Evolutionary conservation across 495 filamentous ascomycete genomes (phyloP), one percentile per base, ranked within the genome.

Genomic region (Penicillium simplicissimum): DNA sequence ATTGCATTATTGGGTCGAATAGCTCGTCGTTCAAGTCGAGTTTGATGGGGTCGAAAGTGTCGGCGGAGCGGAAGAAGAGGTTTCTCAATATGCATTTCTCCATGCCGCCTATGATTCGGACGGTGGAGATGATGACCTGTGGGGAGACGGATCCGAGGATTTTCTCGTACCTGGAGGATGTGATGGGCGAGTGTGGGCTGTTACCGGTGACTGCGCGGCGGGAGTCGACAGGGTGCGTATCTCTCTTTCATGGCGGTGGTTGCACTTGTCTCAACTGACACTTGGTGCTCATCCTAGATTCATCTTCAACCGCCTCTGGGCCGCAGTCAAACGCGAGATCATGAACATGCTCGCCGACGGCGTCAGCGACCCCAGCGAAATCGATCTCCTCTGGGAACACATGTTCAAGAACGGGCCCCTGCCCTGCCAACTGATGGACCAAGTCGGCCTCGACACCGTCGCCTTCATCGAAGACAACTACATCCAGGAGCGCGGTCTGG

Each of bases 241-340:
- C 40, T 23, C 11, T 21, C 42, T 23, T 11, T 23, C 17, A 25
- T 25, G 23, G 19, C 0, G 4, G 7, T 33, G 11, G 4, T 25
- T 10, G 8, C 31, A 0, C 11, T 19, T 4, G 19, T 14, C 6
- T 33, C 28, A 33, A 34, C 25, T 52, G 10, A 52, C 28, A 8
- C 25, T 34, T 52, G 25, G 5, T n/a, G n/a, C 25, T 52, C 6
- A 8, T 52, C 14, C 9, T 23, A 76, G 72, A 9, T 81, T 86
- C 63, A 77, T 87, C 21, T 81, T 84, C 68, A 85, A 85, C 54
- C 81, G 84, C 0, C 73, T 87, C 21, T 87, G 83, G 83, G 84
- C 81, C 0, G 82, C 82, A 6, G 71, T 85, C 59, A 84, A 87
- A 65, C 75, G 82, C 5, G 83, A 85, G 59, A 75, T 74, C 15